Base-by-base conservation (phyloP, 345 rosid genomes). In the Eucalyptus regnans region DNA sequence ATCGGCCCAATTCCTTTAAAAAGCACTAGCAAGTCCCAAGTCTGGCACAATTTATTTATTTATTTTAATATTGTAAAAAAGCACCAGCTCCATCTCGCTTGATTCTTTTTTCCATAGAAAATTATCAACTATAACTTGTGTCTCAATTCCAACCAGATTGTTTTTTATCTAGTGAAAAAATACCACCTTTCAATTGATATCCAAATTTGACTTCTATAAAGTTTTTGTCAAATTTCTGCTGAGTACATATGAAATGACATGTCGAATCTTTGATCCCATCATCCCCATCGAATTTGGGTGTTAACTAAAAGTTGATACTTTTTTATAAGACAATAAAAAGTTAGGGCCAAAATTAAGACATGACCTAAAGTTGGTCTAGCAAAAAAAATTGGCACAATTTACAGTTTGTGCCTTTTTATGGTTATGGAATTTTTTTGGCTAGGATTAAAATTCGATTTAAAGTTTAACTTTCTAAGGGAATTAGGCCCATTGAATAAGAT, bases 171-270 rank as follows among this genome's bases (percentile, higher is more conserved):
- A 1, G 1, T 25, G 64, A 58, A 23, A 58, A 58, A 58, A 11
- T 10, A 58, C n/a, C 7, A 25, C 0, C 1, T 58, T 58, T 25
- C 0, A 58, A 0, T 60, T 60, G 66, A 3, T 60, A 10, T 27
- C 1, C 0, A 60, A 60, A 60, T 60, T 12, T 60, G n/a, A 0
- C 31, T 8, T 60, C 0, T 0, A 0, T 11, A 10, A 3, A 11
- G n/a, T 60, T 60, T 60, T 1, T 14, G 0, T 10, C n/a, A 25
- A 25, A 22, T 56, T 56, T 56, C 12, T 23, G 0, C 0, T 0
- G 0, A 56, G 29, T 23, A 56, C 29, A 56, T 0, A 22, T 8
- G 29, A 23, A 56, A 56, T 22, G 5, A 0, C 0, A 23, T 0
- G 12, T 60, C 0, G 0, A 60, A 25, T 25, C 31, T 60, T 60